Evolutionary conservation across 257 asterid species (phyloP).

Genomic region (Solanum pennellii): DNA sequence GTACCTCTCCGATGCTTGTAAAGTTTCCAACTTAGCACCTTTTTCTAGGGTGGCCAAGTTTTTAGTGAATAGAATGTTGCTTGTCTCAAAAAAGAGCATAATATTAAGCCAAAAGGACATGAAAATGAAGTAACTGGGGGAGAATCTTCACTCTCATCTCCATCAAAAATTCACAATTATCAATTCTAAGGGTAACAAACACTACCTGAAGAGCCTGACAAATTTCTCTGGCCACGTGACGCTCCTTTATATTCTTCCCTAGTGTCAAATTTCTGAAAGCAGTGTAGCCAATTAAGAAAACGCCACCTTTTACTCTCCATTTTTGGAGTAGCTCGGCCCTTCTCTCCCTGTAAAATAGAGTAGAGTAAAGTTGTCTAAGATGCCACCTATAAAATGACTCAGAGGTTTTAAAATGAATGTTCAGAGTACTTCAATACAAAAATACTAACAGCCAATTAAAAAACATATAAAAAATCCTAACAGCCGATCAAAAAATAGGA

Average conservation of each 20-base stretch:
- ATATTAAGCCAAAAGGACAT: background rate
- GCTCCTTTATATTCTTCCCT: slow-evolving; percentile 85
- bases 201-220: slow-evolving; percentile 72
- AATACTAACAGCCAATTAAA: background rate
- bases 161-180: background rate
- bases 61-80: background rate
- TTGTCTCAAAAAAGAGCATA: background rate
- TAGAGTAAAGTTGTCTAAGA: background rate
- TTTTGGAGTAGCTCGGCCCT: slow-evolving; percentile 62
- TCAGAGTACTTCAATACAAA: background rate
- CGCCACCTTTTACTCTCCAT: slow-evolving; percentile 89
- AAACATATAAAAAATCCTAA: background rate
- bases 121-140: background rate
- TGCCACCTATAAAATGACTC: background rate
- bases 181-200: background rate
- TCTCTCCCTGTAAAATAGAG: slow-evolving; percentile 52
- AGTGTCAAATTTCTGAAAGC: slow-evolving; percentile 85
- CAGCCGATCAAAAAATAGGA: background rate
- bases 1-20: background rate
- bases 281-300: slow-evolving; percentile 77
- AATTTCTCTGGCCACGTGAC: slow-evolving; percentile 68
- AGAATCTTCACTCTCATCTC: background rate
- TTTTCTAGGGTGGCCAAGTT: background rate
- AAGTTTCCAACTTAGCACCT: background rate
- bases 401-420: background rate